Conservation (phyloP, 805 yeast genomes). For the Saccharomycopsis microspora region DNA sequence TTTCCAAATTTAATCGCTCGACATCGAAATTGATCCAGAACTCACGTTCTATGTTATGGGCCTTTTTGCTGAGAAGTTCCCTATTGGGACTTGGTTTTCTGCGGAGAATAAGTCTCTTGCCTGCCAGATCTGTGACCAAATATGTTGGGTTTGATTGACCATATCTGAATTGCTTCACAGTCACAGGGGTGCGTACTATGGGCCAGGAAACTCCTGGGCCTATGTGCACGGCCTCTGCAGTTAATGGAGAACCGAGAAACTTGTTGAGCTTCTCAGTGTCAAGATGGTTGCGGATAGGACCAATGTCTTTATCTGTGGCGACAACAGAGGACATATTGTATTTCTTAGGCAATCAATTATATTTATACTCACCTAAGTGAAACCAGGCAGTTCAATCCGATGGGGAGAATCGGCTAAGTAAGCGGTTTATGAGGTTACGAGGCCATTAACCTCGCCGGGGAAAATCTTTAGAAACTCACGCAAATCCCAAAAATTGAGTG, state of each 20-base stretch:
- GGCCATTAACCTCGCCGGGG: too few relatives aligned
- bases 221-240: conserved; percentile 14
- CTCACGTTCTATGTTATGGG: conserved; percentile 56
- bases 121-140: conserved; percentile 30
- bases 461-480: too few relatives aligned
- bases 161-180: conserved; percentile 40
- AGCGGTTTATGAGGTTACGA: too few relatives aligned
- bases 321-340: conserved; percentile 13
- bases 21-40: conserved; percentile 30
- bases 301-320: conserved; percentile 24
- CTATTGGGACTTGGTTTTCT: conserved; percentile 43
- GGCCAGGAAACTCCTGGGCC: conserved; percentile 18
- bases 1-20: conserved; percentile 17
- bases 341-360: too few relatives aligned
- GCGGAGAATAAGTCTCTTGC: conserved; percentile 36
- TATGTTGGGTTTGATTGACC: conserved; percentile 62
- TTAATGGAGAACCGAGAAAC: conserved; percentile 18
- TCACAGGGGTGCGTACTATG: conserved; percentile 22
- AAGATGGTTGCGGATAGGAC: conserved; percentile 21
- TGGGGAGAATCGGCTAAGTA: too few relatives aligned
- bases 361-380: too few relatives aligned
- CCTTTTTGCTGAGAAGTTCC: conserved; percentile 39
- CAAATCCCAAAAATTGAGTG: too few relatives aligned
- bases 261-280: conserved; percentile 19
- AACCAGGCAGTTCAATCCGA: too few relatives aligned